These are phyloP conservation scores for Yamadazyma siamensis DNA, from an alignment of 1,139 yeast genomes.

Conservation along the genomic window DNA sequence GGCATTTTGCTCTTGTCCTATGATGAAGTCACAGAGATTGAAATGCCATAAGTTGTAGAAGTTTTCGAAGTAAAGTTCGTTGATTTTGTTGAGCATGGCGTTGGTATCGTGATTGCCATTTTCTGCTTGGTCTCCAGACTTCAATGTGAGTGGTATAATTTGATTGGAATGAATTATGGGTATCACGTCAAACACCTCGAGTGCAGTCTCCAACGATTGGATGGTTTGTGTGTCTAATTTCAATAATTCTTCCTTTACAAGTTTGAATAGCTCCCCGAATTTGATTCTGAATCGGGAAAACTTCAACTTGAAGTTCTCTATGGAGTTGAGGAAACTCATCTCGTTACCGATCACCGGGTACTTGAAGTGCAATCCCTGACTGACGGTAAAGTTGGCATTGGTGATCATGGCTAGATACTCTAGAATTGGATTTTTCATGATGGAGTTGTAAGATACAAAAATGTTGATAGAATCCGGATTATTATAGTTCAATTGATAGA, in stretches of 20 bases:
- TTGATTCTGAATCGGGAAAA: conserved; percentile 62
- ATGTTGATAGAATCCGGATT: conserved; percentile 48
- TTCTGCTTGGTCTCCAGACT: conserved; percentile 1
- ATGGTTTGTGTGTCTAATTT: conserved; percentile 27
- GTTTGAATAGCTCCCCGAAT: conserved; percentile 62
- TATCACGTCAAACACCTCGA: conserved; percentile 59
- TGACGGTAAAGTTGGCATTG: conserved; percentile 69
- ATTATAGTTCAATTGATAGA: conserved; percentile 19
- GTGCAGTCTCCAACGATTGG: conserved; percentile 42
- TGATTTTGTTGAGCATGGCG: conserved; percentile 31
- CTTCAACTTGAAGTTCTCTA: conserved; percentile 60
- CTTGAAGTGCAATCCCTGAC: conserved; percentile 70
- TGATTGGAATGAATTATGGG: conserved; percentile 54
- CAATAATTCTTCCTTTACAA: conserved; percentile 52
- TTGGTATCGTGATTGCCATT: conserved; percentile 12
- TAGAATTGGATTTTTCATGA: conserved; percentile 58
- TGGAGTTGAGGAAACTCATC: conserved; percentile 56
- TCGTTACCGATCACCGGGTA: conserved; percentile 74
- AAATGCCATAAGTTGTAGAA: conserved; percentile 78
- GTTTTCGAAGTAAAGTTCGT: conserved; percentile 58
- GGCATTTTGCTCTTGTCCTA: conserved; percentile 20
- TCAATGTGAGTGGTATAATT: conserved; percentile 39
- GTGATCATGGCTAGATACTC: conserved; percentile 67
- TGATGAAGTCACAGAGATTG: conserved; percentile 56
- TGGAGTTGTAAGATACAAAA: conserved; percentile 68